phyloP scores from a whole-genome alignment of 1,139 yeast species.

The Spencermartinsiella ligniputridi region DNA sequence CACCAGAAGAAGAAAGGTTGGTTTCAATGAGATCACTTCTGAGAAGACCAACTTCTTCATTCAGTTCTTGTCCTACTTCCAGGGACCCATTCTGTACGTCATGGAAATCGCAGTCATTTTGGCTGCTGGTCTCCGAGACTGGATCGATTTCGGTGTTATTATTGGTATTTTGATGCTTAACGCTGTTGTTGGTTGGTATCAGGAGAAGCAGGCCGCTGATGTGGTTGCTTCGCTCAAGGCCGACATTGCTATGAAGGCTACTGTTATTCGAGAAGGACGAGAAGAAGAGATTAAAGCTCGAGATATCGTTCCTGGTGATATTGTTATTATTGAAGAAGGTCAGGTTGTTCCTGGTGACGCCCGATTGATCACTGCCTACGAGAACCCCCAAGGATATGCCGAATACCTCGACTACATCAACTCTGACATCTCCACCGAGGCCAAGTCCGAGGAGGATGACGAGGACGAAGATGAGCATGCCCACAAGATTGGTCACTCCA shows the following conservation, averaged over 20 bases:
- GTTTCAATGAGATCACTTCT: slow-evolving; percentile 59
- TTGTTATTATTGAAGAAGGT: slow-evolving; percentile 91
- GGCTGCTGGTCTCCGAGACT: slow-evolving; percentile 68
- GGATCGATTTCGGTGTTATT: slow-evolving; percentile 69
- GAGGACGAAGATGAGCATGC: slow-evolving; percentile 52
- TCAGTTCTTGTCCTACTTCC: slow-evolving; percentile 59
- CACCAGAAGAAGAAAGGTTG: slow-evolving; percentile 59
- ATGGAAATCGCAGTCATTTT: slow-evolving; percentile 65
- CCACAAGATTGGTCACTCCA: slow-evolving; percentile 38
- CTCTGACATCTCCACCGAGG: slow-evolving; percentile 54
- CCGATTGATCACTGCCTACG: slow-evolving; percentile 57
- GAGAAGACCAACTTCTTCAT: slow-evolving; percentile 55
- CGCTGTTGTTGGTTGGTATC: slow-evolving; percentile 62
- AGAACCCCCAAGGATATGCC: slow-evolving; percentile 38
- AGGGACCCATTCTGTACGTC: slow-evolving; percentile 64
- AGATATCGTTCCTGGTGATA: slow-evolving; percentile 92
- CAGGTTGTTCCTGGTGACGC: slow-evolving; percentile 93
- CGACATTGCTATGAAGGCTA: slow-evolving; percentile 85
- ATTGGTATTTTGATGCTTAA: slow-evolving; percentile 54
- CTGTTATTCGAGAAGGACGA: slow-evolving; percentile 80
- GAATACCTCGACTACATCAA: slow-evolving; percentile 37
- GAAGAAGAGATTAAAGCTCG: slow-evolving; percentile 68
- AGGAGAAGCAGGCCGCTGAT: slow-evolving; percentile 87
- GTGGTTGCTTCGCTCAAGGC: slow-evolving; percentile 93
- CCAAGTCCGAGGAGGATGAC: slow-evolving; percentile 54